These are phyloP conservation scores for Chaetomium sp. DNA, from an alignment of 2,329 filamentous ascomycete genomes.

Conservation along the genomic window DNA sequence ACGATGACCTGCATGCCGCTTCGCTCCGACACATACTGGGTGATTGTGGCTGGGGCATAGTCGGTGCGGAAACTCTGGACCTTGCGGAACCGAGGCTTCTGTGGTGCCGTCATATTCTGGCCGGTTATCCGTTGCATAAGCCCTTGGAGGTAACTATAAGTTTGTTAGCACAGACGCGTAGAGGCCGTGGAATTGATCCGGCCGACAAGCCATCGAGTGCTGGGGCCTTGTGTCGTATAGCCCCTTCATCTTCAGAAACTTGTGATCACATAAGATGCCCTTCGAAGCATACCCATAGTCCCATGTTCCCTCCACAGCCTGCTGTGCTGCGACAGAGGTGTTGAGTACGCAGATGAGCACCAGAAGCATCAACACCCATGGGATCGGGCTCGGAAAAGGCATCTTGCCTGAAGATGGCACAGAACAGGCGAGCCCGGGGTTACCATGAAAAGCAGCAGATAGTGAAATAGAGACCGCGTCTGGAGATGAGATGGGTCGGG, in stretches of 20 bases:
- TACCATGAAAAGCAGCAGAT: background rate
- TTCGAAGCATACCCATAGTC: slow-evolving; percentile 14
- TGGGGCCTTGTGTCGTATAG: too few relatives aligned
- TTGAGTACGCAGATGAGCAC: slow-evolving; percentile 7
- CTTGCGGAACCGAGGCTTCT: slow-evolving; percentile 64
- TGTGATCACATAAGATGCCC: background rate
- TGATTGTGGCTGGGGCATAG: slow-evolving; percentile 82
- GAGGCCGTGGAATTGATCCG: background rate
- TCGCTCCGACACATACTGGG: slow-evolving; percentile 90
- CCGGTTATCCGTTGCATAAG: slow-evolving; percentile 20
- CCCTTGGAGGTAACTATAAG: slow-evolving; percentile 18
- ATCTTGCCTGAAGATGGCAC: slow-evolving; percentile 2
- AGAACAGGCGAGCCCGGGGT: background rate
- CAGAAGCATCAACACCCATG: slow-evolving; percentile 12
- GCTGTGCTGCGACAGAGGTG: slow-evolving; percentile 9
- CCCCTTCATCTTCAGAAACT: too few relatives aligned
- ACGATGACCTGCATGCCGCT: slow-evolving; percentile 94
- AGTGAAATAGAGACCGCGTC: background rate
- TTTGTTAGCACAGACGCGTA: slow-evolving; percentile 16
- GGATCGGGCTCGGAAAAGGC: background rate
- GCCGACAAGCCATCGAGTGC: background rate
- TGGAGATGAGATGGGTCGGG: background rate
- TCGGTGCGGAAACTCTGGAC: slow-evolving; percentile 82
- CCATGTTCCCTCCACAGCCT: slow-evolving; percentile 1
- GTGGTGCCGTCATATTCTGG: slow-evolving; percentile 48